These are phyloP conservation scores for Clonostachys chloroleuca DNA, from an alignment of 2,329 filamentous ascomycete species.

Conservation along the genomic window DNA sequence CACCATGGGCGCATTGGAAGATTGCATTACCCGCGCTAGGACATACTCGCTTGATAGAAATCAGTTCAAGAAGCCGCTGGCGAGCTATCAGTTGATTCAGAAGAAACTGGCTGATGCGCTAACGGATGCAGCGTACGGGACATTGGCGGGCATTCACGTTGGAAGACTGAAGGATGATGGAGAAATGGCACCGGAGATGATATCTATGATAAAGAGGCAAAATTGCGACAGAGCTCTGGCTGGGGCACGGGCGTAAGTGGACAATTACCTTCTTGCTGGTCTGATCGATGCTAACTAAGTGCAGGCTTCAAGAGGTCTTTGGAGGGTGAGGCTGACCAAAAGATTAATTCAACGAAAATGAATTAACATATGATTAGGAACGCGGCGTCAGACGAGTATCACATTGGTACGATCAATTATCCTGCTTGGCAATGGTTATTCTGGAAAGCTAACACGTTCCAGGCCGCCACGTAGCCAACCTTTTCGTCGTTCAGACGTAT, in stretches of 20 bases:
- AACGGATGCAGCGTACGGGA: constrained; percentile 80
- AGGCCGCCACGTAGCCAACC: constrained; percentile 71
- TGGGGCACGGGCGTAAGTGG: background rate
- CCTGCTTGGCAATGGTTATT: no score
- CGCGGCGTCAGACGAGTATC: constrained; percentile 86
- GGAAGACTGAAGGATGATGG: constrained; percentile 82
- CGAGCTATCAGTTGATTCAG: constrained; percentile 88
- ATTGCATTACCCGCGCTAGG: constrained; percentile 73
- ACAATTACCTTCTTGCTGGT: no score
- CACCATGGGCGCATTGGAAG: constrained; percentile 81
- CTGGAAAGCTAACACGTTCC: no score
- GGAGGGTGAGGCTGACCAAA: constrained; percentile 30
- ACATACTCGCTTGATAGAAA: constrained; percentile 83
- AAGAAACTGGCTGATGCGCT: constrained; percentile 86
- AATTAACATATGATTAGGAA: constrained; percentile 49
- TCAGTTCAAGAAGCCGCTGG: constrained; percentile 90
- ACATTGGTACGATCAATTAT: constrained; percentile 53
- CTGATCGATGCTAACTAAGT: constrained; percentile 48
- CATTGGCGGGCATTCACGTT: constrained; percentile 80
- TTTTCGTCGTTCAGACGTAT: constrained; percentile 91
- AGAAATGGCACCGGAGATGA: constrained; percentile 81
- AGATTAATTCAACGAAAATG: no score
- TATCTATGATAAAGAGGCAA: constrained; percentile 84
- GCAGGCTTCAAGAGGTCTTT: constrained; percentile 81
- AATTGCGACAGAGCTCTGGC: constrained; percentile 80